Base-by-base conservation (phyloP, 306 rosid species). In the Quercus glauca region DNA sequence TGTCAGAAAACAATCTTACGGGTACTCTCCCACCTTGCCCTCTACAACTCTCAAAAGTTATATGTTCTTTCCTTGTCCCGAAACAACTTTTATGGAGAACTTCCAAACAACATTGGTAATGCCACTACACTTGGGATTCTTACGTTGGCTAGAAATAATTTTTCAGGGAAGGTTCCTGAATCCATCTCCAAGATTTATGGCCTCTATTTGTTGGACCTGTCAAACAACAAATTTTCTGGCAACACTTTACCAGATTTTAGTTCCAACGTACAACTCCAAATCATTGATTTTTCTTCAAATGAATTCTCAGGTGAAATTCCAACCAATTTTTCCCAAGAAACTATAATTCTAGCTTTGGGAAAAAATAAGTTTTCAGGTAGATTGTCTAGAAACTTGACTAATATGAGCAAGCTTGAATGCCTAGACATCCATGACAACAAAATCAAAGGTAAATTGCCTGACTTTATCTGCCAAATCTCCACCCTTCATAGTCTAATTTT, bases 251-350 rank as follows among this genome's bases (percentile, higher is more conserved):
- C 85, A 59, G 60, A 52, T 31, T 71, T 82, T 53, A 68, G 20
- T 33, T 75, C 76, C 23, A 37, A 17, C 25, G 78, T 73, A 2
- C 55, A 76, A 41, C 81, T 82, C 25, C 55, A 60, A 33, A 76
- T 61, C 29, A 55, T 82, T 25, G 85, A 82, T 43, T 55, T 71
- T 29, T 82, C 85, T 25, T 82, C 85, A 33, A 82, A 82, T 18
- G 73, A 82, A 25, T 77, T 76, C 21, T 76, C 81, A 0, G 81
- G 85, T 63, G 78, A 76, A 15, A 72, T 82, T 76, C 85, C 81
- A 7, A 71, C 85, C 5, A 52, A 77, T 8, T 76, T 82, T 68
- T 73, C 81, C 56, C 55, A 33, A 19, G 37, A 76, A 61, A 82
- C 81, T n/a, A 63, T 61, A 18, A 26, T 76, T 25, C 81, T 82